These are phyloP conservation scores for Rhodotorula taiwanensis DNA, from an alignment of 768 basidiomycete genomes.

Conservation along the genomic window DNA sequence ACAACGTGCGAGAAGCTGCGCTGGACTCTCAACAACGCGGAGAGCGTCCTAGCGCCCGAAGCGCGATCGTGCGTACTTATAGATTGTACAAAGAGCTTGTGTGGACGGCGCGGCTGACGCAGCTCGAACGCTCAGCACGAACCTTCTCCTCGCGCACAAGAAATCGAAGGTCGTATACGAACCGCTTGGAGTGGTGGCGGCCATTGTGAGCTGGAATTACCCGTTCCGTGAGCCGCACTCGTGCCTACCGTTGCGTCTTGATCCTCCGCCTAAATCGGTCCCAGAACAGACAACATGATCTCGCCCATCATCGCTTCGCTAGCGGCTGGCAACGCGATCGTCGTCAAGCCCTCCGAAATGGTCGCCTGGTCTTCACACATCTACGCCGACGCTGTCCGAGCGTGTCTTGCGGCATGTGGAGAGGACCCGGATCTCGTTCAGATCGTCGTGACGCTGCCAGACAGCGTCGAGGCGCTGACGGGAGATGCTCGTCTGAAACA, in stretches of 20 bases:
- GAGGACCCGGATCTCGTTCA: constrained; percentile 42
- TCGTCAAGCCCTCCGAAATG: constrained; percentile 85
- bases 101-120: no score
- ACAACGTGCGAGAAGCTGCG: constrained; percentile 93
- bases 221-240: constrained; percentile 52
- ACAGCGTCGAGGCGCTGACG: constrained; percentile 75
- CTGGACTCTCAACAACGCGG: constrained; percentile 81
- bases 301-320: constrained; percentile 86
- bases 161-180: constrained; percentile 57
- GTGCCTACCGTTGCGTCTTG: constrained; percentile 69
- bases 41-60: constrained; percentile 66
- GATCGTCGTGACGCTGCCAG: constrained; percentile 81
- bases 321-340: constrained; percentile 81
- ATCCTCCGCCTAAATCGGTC: no score
- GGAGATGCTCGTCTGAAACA: constrained; percentile 72
- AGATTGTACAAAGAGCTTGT: no score
- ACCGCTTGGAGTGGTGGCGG: constrained; percentile 85
- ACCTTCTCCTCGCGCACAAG: constrained; percentile 46
- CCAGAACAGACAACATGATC: constrained; percentile 73
- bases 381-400: constrained; percentile 69
- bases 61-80: constrained; percentile 48
- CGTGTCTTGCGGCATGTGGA: constrained; percentile 66
- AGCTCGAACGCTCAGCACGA: no score
- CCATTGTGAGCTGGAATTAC: constrained; percentile 69
- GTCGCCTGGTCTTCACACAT: constrained; percentile 78